Evolutionary conservation across 768 basidiomycete genomes (phyloP), one percentile per base, ranked within the genome.

Genomic region (Rickenella mellea): DNA sequence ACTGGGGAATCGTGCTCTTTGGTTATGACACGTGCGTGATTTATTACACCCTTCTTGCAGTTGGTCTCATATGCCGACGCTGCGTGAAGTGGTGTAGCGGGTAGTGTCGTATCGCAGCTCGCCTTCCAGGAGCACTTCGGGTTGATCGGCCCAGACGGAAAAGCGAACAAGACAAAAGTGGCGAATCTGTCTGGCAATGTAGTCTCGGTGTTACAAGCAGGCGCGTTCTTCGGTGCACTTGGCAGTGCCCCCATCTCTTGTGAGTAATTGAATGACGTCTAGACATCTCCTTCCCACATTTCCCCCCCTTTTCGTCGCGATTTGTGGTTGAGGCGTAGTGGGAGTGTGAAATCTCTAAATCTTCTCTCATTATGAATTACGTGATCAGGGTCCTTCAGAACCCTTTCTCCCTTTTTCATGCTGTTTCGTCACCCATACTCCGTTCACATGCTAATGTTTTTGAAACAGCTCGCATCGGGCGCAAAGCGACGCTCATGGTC

Each of bases 161-260:
- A 51, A 1, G 55, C 58, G 30, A 59, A 78, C 55, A 52, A 55
- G 17, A 47, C 47, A 19, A 58, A 64, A 27, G 50, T 59, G 15
- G 71, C 81, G 43, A 63, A 68, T 4, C 66, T 90, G n/a, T 80
- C 80, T 0, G 81, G 83, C 31, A 88, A 85, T 49, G 80, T 93
- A 31, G 90, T 92, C 14, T 86, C 89, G 3, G 84, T 91, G 4
- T 69, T 92, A 8, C 89, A 91, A 55, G 85, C 79, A 4, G 87
- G 87, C 9, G 85, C 86, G 1, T 90, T 91, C 70, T 91, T 91
- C 54, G 90, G 89, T 44, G 85, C 88, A 11, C 57, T 93, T 5
- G 71, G 73, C 8, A 80, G 78, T 49, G 81, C 82, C 1, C 81
- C 80, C 0, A 53, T 83, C 31, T 83, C 83, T 9, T 63, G 84